phyloP scores from a whole-genome alignment of 2,329 filamentous ascomycete genomes.

The Graphilbum fragrans region DNA sequence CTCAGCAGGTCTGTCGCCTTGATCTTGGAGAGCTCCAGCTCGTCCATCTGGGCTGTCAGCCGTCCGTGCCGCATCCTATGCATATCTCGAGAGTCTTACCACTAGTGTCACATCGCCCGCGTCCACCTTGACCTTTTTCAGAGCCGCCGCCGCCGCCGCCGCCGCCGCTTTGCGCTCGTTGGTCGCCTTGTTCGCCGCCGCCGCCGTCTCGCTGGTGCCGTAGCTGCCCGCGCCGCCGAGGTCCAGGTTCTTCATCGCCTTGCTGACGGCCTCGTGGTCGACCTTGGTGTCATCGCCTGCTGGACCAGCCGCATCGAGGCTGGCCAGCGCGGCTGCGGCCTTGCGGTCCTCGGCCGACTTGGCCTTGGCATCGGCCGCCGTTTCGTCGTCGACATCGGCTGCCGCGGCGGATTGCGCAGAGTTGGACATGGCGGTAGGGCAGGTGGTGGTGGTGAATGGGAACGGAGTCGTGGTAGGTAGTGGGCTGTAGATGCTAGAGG shows the following conservation, averaged over 20 bases:
- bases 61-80: neutral
- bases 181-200: slow-evolving; percentile 21
- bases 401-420: slow-evolving; percentile 23
- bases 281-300: slow-evolving; percentile 44
- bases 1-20: slow-evolving; percentile 67
- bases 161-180: slow-evolving; percentile 13
- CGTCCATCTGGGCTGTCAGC: slow-evolving; percentile 38
- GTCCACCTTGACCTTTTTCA: slow-evolving; percentile 62
- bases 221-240: slow-evolving; percentile 14
- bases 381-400: slow-evolving; percentile 44
- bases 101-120: slow-evolving; percentile 57
- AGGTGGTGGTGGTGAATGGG: neutral
- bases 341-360: slow-evolving; percentile 68
- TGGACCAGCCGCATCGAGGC: slow-evolving; percentile 47
- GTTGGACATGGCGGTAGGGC: slow-evolving; percentile 1
- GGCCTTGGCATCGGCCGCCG: slow-evolving; percentile 35
- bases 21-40: slow-evolving; percentile 58
- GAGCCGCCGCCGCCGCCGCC: slow-evolving; percentile 12
- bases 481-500: neutral
- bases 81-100: slow-evolving; percentile 24
- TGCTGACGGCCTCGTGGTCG: slow-evolving; percentile 57
- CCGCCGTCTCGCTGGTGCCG: slow-evolving; percentile 5
- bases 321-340: slow-evolving; percentile 60
- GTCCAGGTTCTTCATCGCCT: slow-evolving; percentile 56
- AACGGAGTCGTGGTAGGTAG: neutral